Evolutionary conservation across 2,329 filamentous ascomycete genomes (phyloP).

Genomic region (Chaetomium sp.): DNA sequence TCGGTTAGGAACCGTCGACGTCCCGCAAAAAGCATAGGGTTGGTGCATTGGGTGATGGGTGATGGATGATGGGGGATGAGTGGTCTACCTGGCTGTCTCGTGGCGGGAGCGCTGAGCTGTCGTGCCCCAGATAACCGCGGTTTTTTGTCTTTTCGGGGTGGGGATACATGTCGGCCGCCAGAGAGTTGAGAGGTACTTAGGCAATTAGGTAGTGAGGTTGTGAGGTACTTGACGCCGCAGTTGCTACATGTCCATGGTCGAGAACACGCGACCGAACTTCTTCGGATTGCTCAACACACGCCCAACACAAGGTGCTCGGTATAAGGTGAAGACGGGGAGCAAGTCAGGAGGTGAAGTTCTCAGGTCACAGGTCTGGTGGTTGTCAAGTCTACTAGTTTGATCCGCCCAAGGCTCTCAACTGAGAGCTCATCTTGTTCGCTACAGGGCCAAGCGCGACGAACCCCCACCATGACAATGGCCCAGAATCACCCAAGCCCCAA

Average conservation of each 20-base stretch:
- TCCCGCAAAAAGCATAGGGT: neutral
- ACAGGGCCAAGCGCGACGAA: conserved; percentile 1
- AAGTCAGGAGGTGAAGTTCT: conserved; percentile 1
- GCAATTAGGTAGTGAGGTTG: neutral
- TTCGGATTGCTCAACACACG: neutral
- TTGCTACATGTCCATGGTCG: conserved; percentile 16
- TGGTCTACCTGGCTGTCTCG: conserved; percentile 51
- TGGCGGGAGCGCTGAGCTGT: conserved; percentile 54
- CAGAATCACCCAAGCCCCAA: conserved; percentile 12
- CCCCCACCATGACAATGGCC: conserved; percentile 1
- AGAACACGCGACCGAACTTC: neutral
- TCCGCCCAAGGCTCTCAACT: neutral
- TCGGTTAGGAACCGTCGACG: conserved; percentile 14
- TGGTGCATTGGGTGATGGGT: neutral
- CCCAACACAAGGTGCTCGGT: neutral
- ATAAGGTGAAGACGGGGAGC: conserved; percentile 5
- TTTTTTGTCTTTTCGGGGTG: conserved; percentile 46
- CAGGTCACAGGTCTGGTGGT: conserved; percentile 1
- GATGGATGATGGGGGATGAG: neutral
- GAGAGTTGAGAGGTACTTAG: conserved; percentile 14
- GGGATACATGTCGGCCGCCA: conserved; percentile 39
- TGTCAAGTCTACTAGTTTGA: neutral
- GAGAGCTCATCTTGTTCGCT: conserved; percentile 6
- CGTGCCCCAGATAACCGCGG: conserved; percentile 53
- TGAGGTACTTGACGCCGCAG: neutral